Evolutionary conservation across 768 basidiomycete genomes (phyloP).

Genomic region (Trametes sanguinea): DNA sequence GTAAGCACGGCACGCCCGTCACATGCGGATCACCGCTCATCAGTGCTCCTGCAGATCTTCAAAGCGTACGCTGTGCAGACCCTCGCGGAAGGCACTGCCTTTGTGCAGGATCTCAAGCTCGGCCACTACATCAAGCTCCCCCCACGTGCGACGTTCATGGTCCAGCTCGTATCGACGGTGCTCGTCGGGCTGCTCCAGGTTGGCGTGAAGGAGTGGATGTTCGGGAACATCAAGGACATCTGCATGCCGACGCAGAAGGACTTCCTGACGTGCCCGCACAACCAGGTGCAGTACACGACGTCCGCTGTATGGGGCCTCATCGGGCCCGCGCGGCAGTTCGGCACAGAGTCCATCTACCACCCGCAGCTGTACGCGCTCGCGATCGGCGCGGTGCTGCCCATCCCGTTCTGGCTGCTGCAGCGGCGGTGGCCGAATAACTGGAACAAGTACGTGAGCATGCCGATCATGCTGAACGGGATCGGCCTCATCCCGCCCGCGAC

Average conservation of each 20-base stretch:
- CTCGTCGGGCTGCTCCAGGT: slow-evolving; percentile 80
- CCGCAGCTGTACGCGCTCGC: slow-evolving; percentile 81
- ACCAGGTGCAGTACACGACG: slow-evolving; percentile 86
- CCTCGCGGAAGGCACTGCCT: slow-evolving; percentile 69
- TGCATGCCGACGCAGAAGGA: slow-evolving; percentile 62
- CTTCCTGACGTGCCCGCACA: slow-evolving; percentile 80
- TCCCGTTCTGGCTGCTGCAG: slow-evolving; percentile 88
- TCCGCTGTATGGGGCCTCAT: slow-evolving; percentile 91
- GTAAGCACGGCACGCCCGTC: slow-evolving; percentile 26
- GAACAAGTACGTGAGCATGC: slow-evolving; percentile 78
- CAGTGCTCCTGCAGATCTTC: slow-evolving; percentile 52
- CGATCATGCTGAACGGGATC: slow-evolving; percentile 82
- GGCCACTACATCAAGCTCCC: slow-evolving; percentile 98
- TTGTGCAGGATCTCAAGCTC: slow-evolving; percentile 85
- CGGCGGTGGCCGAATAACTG: slow-evolving; percentile 77
- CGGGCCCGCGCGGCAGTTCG: slow-evolving; percentile 78
- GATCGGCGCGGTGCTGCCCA: slow-evolving; percentile 77
- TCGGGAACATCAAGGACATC: slow-evolving; percentile 70
- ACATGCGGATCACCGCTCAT: not conserved
- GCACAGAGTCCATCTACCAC: slow-evolving; percentile 64
- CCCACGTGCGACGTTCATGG: slow-evolving; percentile 83
- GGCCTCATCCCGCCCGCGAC: slow-evolving; percentile 85
- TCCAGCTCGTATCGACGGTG: slow-evolving; percentile 73
- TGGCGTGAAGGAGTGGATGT: slow-evolving; percentile 84
- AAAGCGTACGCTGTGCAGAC: slow-evolving; percentile 89